Percentiles rank a stretch among this genome's conserved stretches.
Conservation (phyloP, 116 monocot species). For the Thalassia testudinum region DNA sequence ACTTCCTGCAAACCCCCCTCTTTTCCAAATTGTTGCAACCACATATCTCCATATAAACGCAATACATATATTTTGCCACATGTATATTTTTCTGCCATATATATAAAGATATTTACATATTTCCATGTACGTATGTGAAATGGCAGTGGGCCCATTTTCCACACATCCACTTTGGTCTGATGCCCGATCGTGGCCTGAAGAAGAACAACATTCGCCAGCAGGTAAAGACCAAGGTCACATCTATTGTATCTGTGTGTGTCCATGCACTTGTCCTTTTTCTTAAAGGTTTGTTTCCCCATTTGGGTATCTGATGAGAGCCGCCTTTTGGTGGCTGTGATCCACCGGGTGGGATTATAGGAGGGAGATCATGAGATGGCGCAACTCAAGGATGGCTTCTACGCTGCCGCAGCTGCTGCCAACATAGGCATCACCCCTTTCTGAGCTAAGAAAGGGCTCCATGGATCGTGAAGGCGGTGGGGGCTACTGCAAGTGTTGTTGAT, state of each 20-base stretch:
- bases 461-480: no score
- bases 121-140: neutral
- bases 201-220: slow-evolving; percentile 51
- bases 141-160: slow-evolving; percentile 99
- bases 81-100: neutral
- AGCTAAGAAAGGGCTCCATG: neutral
- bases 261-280: neutral
- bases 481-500: no score
- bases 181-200: slow-evolving; percentile 85
- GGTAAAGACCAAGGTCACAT: slow-evolving; percentile 21
- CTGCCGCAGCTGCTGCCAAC: slow-evolving; percentile 37
- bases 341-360: slow-evolving; percentile 21
- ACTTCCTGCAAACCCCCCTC: no score
- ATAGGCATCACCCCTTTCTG: slow-evolving; percentile 85
- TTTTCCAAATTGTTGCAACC: no score
- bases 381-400: slow-evolving; percentile 83
- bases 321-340: neutral
- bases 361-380: slow-evolving; percentile 72
- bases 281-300: neutral
- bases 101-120: neutral
- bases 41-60: no score
- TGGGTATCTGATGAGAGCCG: neutral
- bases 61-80: neutral
- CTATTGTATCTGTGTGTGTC: no score
- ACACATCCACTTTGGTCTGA: slow-evolving; percentile 96